Base-by-base conservation (phyloP, 352 stramenopile species). In the Globisporangium viniferum region DNA sequence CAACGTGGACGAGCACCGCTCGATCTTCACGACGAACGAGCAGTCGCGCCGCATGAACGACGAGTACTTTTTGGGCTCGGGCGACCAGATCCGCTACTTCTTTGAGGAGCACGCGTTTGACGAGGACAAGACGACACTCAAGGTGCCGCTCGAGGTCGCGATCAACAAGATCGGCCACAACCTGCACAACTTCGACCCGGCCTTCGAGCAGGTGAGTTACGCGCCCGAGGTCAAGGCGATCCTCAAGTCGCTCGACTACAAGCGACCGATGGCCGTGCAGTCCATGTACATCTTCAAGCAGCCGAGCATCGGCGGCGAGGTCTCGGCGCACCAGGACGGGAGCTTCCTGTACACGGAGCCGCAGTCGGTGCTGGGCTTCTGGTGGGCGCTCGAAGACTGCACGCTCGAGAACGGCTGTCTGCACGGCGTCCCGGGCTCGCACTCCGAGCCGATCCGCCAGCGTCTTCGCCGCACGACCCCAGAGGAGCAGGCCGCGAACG, bases 251-350 rank as follows among this genome's bases (percentile, higher is more conserved):
- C 81, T 99, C 27, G 83, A 86, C 3, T 98, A 96, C 73, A 69
- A 81, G 49, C 81, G 95, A 36, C 95, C 97, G 2, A 82, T 98
- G 36, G 82, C 96, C 1, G 94, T 97, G 59, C 94, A 98, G 73
- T 96, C 80, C 59, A 99, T 99, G 97, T 99, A 98, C 77, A 98
- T 99, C 75, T 98, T 98, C 81, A 99, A 99, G 75, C 91, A 98
- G 74, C 88, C 92, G 22, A 82, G 78, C 39, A 97, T 98, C 62
- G 95, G 97, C 39, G 95, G 94, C 41, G 92, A 97, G 51, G 95
- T 99, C 0, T 93, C 90, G 59, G 82, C 90, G n/a, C 97, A 99
- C 83, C 97, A 99, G 78, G 97, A 99, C 79, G 97, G 92, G 14
- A 98, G 92, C 33, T 99, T 98, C 72, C 84, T 99, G n/a, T 97